A percentile compares a stretch with the other conserved stretches of the same genome.
These are phyloP conservation scores for Capillidium rhysosporum DNA, from an alignment of 371 early-diverging fungal species.

Conservation along the genomic window DNA sequence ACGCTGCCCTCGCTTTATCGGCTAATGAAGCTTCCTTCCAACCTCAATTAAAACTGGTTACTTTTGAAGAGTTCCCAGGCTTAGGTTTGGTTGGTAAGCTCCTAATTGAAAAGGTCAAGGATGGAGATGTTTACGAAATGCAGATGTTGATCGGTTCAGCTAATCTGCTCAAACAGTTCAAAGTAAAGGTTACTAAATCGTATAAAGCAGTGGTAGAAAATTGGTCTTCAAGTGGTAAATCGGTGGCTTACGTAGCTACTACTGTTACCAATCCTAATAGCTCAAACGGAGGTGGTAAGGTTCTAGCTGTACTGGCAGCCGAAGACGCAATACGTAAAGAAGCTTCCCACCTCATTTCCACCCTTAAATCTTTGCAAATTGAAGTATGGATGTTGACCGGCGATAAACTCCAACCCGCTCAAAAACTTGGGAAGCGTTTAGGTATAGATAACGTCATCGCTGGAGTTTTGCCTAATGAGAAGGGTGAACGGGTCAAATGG, in stretches of 20 bases:
- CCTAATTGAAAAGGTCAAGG: slow-evolving; percentile 18
- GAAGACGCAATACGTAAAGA: slow-evolving; percentile 35
- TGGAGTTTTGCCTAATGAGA: slow-evolving; percentile 39
- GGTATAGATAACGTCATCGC: slow-evolving; percentile 30
- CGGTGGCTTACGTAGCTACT: slow-evolving; percentile 22
- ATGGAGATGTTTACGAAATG: too few species aligned
- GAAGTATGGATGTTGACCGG: slow-evolving; percentile 56
- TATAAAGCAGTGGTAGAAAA: slow-evolving; percentile 12
- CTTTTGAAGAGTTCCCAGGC: background rate
- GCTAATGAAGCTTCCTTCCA: too few species aligned
- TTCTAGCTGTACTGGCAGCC: slow-evolving; percentile 27
- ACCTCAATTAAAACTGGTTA: background rate
- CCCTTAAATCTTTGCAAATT: slow-evolving; percentile 22
- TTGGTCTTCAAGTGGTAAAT: slow-evolving; percentile 16
- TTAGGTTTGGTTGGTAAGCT: slow-evolving; percentile 17
- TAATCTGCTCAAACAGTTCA: too few species aligned
- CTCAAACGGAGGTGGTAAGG: slow-evolving; percentile 17
- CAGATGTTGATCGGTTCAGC: too few species aligned
- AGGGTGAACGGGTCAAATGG: slow-evolving; percentile 35
- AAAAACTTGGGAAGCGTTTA: slow-evolving; percentile 30
- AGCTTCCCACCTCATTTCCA: slow-evolving; percentile 19
- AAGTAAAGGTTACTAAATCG: too few species aligned
- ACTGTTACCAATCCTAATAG: too few species aligned
- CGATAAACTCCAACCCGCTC: slow-evolving; percentile 33
- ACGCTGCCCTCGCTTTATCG: background rate